Evolutionary conservation across 306 rosid genomes (phyloP), one percentile per base, ranked within the genome.

Genomic region (Abrus pulchellus): DNA sequence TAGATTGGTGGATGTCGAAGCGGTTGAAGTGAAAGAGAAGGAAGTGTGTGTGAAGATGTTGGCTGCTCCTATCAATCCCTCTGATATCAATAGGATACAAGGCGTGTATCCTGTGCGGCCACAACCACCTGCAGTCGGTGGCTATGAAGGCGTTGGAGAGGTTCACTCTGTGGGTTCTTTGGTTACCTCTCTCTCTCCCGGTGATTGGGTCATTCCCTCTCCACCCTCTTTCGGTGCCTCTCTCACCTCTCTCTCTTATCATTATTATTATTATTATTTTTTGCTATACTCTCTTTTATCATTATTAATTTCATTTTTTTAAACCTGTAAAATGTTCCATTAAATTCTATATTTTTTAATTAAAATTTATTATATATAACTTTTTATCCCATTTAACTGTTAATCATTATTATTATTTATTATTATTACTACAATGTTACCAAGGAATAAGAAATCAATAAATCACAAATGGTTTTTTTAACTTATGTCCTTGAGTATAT

Each of bases 41-140:
- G 97, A 94, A 1, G 94, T 94, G 20, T 94, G 99, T 34, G 97
- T 94, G 36, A 93, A 86, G 86, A 94, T 94, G 94, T 82, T 94
- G 1, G 97, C 95, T 1, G 90, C 99, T 77, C 99, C 97, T 1
- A 93, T 94, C 53, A 95, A 93, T 57, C 99, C 99, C 38, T 91
- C 96, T 6, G 97, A 95, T 76, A 89, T 95, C 47, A 95, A 95
- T 11, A 87, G 97, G 12, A 93, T 94, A 4, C 94, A 95, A 87
- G 99, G 99, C 50, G 97, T 95, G 4, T 95, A 95, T 76, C 98
- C 97, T 0, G 96, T 95, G 87, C 85, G 94, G 82, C 99, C 97
- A 11, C 84, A 89, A 45, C 90, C 83, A 27, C 99, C 99, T 2
- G 98, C 99, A 2, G 86, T 93, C 53, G 99, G 99, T 67, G 99